Conservation (phyloP, 1,139 yeast species). For the Candida tetrigidarum region DNA sequence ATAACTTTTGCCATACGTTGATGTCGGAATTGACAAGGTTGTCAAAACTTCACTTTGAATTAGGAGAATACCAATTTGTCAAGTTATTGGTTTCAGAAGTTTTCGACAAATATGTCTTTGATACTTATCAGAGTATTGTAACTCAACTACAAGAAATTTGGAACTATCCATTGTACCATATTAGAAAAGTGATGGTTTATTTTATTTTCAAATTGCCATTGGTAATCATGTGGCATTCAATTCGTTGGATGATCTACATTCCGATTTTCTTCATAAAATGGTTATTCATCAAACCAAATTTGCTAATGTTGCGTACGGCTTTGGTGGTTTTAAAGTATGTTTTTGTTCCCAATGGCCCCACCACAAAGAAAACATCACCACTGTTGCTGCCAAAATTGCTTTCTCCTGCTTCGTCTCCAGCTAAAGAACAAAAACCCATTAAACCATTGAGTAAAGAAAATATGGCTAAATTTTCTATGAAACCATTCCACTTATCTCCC, state of each 20-base stretch:
- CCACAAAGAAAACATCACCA: not conserved
- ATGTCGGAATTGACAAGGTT: slow-evolving; percentile 17
- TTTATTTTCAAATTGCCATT: slow-evolving; percentile 23
- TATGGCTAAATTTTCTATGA: slow-evolving; percentile 13
- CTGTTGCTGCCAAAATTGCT: not conserved
- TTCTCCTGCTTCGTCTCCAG: not conserved
- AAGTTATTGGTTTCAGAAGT: slow-evolving; percentile 23
- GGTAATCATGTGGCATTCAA: slow-evolving; percentile 18
- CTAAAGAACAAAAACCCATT: not conserved
- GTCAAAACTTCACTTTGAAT: slow-evolving; percentile 12
- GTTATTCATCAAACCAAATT: slow-evolving; percentile 12
- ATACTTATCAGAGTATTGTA: slow-evolving; percentile 8
- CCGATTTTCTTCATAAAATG: slow-evolving; percentile 18
- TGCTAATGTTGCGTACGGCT: slow-evolving; percentile 2
- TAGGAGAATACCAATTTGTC: slow-evolving; percentile 12
- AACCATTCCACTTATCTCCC: slow-evolving; percentile 17
- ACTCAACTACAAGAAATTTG: slow-evolving; percentile 12
- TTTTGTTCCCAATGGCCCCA: slow-evolving; percentile 1
- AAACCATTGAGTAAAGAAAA: not conserved
- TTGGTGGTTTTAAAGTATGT: slow-evolving; percentile 6
- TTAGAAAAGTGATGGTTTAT: slow-evolving; percentile 16
- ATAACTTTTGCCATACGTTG: slow-evolving; percentile 15
- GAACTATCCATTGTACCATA: slow-evolving; percentile 13
- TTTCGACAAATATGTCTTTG: slow-evolving; percentile 18
- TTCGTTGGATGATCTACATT: slow-evolving; percentile 22